Evolutionary conservation across 225 moss, liverwort and hornwort genomes (phyloP).

Genomic region (Marchantia paleacea): DNA sequence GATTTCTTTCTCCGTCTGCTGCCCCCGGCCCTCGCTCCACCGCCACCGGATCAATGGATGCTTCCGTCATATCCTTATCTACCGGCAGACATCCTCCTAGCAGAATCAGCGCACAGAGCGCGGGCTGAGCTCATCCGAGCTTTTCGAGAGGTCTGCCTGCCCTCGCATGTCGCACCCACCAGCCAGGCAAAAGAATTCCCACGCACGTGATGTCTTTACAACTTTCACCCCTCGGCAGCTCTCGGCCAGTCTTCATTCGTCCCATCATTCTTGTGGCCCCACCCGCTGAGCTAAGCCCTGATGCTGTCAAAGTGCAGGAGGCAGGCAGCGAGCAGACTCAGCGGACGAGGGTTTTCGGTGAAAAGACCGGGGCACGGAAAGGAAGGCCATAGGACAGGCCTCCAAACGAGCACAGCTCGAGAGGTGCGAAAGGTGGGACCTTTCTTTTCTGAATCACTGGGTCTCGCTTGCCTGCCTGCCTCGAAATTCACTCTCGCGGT

Average conservation of each 20-base stretch:
- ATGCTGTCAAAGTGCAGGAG: not conserved
- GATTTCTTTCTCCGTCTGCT: no score
- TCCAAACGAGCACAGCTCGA: not conserved
- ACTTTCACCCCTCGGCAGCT: not conserved
- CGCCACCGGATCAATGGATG: not conserved
- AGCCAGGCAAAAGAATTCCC: not conserved
- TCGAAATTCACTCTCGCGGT: not conserved
- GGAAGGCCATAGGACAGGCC: not conserved
- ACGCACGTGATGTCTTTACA: constrained; percentile 1
- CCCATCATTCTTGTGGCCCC: constrained; percentile 1
- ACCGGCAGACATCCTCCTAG: not conserved
- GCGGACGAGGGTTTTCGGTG: not conserved
- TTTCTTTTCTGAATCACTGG: no score
- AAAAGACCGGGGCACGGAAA: constrained; percentile 1
- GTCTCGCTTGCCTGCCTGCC: no score
- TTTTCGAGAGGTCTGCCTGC: not conserved
- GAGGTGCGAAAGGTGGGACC: not conserved
- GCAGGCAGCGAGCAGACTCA: no score
- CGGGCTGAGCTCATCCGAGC: not conserved
- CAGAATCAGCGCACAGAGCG: not conserved
- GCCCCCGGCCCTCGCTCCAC: no score
- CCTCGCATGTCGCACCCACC: not conserved
- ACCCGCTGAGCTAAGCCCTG: not conserved
- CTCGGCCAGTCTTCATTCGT: not conserved
- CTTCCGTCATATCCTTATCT: not conserved